Evolutionary conservation across 2,329 filamentous ascomycete genomes (phyloP), one percentile per base, ranked within the genome.

Genomic region (Eutypa lata): DNA sequence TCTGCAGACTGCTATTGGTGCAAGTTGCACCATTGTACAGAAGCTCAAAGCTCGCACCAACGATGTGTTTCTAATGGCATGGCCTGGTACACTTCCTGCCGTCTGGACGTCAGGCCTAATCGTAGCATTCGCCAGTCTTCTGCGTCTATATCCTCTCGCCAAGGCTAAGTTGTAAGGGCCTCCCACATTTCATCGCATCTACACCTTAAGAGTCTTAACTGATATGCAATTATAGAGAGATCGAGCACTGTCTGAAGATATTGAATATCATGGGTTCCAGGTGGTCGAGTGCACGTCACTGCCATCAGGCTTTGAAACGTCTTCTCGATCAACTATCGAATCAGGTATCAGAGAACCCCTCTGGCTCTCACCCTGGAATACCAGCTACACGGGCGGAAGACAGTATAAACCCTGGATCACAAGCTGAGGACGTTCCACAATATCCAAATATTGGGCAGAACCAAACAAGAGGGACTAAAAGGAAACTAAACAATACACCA

Each of bases 31-130:
- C 18, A 45, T 52, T 13, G 28, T 53, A 4, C 35, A 42, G 8
- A 49, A 47, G 47, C 42, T 52, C 10, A 47, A 49, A 18, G 33
- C 11, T 37, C 37, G 22, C 13, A 18, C 37, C 5, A 19, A 31
- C 13, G 38, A 53, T 22, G 35, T 28, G 5, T 53, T 55, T 33
- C 14, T 50, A 21, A 38, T 26, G 21, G 22, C 28, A 40, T 55
- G 46, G 40, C 53, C 53, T 2, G 50, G 22, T 7, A 53, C 51
- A 24, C 53, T 55, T 16, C 52, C 53, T 7, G 50, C 42, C 7
- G 31, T 42, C 14, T 55, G 53, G 53, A 55, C 52, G 50, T 24
- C 53, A 18, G 53, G 50, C 21, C 33, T 55, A 8, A 35, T 55
- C 14, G 28, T 49, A 3, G 47, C 50, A 16, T 55, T 55, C 47